These are phyloP conservation scores for Aotearoamyces nothofagi DNA, from an alignment of 2,329 filamentous ascomycete genomes.

Conservation along the genomic window DNA sequence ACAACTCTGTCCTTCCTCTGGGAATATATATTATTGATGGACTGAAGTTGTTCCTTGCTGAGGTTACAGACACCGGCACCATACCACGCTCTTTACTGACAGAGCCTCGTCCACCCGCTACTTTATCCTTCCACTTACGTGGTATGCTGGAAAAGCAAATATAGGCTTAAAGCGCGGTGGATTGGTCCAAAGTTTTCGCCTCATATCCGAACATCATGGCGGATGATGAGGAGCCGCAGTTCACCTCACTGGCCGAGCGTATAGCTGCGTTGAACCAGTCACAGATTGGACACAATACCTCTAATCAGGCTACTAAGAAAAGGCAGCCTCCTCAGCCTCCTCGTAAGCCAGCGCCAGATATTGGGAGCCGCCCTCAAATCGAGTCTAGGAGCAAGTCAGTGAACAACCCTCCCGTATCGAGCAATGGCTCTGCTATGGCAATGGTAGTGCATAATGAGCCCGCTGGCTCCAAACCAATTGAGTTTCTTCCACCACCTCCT, in stretches of 20 bases:
- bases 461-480: slow-evolving; percentile 8
- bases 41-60: too few relatives aligned
- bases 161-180: too few relatives aligned
- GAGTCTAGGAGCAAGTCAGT: slow-evolving; percentile 22
- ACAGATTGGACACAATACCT: slow-evolving; percentile 5
- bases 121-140: too few relatives aligned
- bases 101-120: too few relatives aligned
- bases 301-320: slow-evolving; percentile 23
- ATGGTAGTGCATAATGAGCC: slow-evolving; percentile 14
- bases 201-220: slow-evolving; percentile 29
- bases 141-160: too few relatives aligned
- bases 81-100: too few relatives aligned
- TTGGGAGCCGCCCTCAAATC: slow-evolving; percentile 23
- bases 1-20: too few relatives aligned
- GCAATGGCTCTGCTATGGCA: slow-evolving; percentile 12
- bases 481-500: slow-evolving; percentile 15
- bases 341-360: slow-evolving; percentile 4
- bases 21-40: too few relatives aligned
- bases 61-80: too few relatives aligned
- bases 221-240: slow-evolving; percentile 45
- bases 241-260: slow-evolving; percentile 42
- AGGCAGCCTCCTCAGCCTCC: slow-evolving; percentile 39
- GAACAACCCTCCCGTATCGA: slow-evolving; percentile 20
- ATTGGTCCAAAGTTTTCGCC: too few relatives aligned
- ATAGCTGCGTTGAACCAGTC: slow-evolving; percentile 44